Evolutionary conservation across 1,284 basidiomycete species (phyloP).

Genomic region (Sanguinoderma infundibulare): DNA sequence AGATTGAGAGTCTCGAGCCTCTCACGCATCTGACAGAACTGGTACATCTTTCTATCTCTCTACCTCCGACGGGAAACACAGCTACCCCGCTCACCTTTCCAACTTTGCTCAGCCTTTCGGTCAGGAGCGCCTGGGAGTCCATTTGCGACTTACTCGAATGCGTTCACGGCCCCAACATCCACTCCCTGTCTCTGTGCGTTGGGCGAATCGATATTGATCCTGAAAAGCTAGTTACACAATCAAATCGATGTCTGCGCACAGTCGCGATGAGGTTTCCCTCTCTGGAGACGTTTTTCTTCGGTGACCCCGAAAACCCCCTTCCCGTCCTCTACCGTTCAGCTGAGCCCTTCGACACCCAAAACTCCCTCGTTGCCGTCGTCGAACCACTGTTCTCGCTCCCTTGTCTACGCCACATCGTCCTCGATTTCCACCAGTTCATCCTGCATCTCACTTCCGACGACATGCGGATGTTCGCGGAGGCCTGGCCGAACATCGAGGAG

Average conservation of each 20-base stretch:
- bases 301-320: neutral
- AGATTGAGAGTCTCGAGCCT: neutral
- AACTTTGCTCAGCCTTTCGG: neutral
- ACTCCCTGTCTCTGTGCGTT: neutral
- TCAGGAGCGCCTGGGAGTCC: neutral
- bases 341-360: neutral
- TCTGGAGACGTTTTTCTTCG: neutral
- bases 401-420: neutral
- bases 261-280: neutral
- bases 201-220: neutral
- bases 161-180: neutral
- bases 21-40: neutral
- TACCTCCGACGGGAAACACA: too few species aligned
- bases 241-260: neutral
- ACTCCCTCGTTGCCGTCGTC: neutral
- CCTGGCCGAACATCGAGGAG: conserved; percentile 4
- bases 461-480: neutral
- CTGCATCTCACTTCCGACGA: neutral
- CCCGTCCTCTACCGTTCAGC: neutral
- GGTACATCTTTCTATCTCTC: neutral
- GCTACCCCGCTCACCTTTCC: neutral
- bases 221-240: neutral
- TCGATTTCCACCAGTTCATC: neutral
- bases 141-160: neutral
- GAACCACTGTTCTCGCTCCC: neutral